A percentile compares a stretch with the other conserved stretches of the same genome.
phyloP scores from a whole-genome alignment of 331 rosid species.

The Spiraea crenata region DNA sequence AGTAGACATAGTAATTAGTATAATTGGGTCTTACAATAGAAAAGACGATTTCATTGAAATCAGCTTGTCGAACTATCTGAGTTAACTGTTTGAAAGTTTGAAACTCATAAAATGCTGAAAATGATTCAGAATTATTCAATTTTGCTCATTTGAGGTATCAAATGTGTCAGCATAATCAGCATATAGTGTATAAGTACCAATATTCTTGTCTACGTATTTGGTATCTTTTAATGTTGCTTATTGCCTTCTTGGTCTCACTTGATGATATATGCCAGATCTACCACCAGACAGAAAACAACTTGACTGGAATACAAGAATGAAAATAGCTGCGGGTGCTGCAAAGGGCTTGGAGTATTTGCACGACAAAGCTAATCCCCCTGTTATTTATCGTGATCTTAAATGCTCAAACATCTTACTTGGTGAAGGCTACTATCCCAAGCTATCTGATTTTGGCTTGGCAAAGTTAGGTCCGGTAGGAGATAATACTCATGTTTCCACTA shows the following conservation, averaged over 20 bases:
- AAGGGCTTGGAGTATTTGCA: slow-evolving; percentile 48
- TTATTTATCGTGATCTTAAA: slow-evolving; percentile 42
- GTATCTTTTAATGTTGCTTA: neutral
- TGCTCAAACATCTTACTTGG: slow-evolving; percentile 43
- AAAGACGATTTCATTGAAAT: slow-evolving; percentile 6
- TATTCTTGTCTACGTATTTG: neutral
- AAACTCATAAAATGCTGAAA: neutral
- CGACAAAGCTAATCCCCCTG: slow-evolving; percentile 44
- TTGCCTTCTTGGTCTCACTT: neutral
- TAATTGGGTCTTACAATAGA: slow-evolving; percentile 2
- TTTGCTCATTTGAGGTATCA: slow-evolving; percentile 10
- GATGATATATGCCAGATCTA: slow-evolving; percentile 28
- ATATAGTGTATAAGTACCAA: neutral
- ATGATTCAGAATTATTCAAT: slow-evolving; percentile 8
- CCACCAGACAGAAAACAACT: slow-evolving; percentile 35
- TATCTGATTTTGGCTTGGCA: slow-evolving; percentile 47
- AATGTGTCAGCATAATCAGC: neutral
- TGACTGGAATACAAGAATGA: slow-evolving; percentile 45
- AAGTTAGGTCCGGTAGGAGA: slow-evolving; percentile 47
- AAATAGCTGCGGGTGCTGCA: slow-evolving; percentile 42
- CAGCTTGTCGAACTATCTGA: neutral
- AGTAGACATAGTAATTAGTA: neutral
- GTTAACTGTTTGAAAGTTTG: neutral
- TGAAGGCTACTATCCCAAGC: slow-evolving; percentile 37
- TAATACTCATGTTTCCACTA: slow-evolving; percentile 42